Percentiles rank a stretch among this genome's conserved stretches.
phyloP scores from a whole-genome alignment of 179 eudicot species.

The Carnegiea gigantea region DNA sequence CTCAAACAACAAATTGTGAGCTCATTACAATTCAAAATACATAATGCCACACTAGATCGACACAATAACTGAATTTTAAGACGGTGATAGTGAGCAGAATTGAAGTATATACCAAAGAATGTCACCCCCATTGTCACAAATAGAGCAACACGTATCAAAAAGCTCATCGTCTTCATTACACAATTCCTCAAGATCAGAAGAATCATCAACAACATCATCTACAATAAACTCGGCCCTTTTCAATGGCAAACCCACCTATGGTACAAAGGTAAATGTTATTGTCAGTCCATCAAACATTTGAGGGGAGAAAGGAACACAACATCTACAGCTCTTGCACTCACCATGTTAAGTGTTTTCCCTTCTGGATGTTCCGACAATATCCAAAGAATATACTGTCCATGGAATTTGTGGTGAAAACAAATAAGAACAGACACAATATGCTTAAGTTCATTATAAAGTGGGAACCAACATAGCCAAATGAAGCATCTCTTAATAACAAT shows the following conservation, averaged over 20 bases:
- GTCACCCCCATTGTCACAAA: constrained; percentile 52
- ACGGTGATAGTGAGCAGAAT: not conserved
- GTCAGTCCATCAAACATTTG: not conserved
- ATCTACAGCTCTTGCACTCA: constrained; percentile 13
- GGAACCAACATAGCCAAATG: not conserved
- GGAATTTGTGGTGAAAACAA: constrained; percentile 5
- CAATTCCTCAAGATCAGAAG: constrained; percentile 32
- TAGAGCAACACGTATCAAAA: constrained; percentile 43
- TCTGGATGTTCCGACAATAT: constrained; percentile 28
- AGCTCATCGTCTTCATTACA: constrained; percentile 29
- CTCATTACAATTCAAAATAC: not conserved
- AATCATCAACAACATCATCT: constrained; percentile 33
- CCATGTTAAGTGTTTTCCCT: constrained; percentile 26
- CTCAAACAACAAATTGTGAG: not conserved
- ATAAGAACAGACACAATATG: constrained; percentile 3
- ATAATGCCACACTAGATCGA: not conserved
- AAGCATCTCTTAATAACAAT: not conserved
- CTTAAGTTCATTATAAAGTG: not conserved
- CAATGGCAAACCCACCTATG: constrained; percentile 14
- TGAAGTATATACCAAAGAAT: constrained; percentile 37
- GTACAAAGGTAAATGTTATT: constrained; percentile 17
- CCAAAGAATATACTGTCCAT: constrained; percentile 27
- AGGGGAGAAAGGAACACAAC: not conserved
- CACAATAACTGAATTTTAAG: not conserved
- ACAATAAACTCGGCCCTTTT: constrained; percentile 43